These are phyloP conservation scores for Podospora australis DNA, from an alignment of 495 filamentous ascomycete genomes.

Conservation along the genomic window DNA sequence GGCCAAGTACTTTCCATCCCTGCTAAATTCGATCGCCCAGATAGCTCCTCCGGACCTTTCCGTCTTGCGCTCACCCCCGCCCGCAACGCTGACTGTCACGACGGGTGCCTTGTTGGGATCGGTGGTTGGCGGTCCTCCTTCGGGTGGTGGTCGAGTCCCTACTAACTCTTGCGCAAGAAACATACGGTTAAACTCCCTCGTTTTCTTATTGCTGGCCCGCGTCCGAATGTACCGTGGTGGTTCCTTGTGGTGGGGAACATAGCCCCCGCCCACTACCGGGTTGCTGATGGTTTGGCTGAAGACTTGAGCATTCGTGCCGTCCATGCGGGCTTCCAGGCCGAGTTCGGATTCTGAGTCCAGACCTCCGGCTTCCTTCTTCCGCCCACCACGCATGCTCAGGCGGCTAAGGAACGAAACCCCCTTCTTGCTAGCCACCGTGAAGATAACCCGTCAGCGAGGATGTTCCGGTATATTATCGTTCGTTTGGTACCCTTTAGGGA, in stretches of 20 bases:
- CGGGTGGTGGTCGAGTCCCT: slow-evolving; percentile 31
- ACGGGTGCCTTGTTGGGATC: slow-evolving; percentile 24
- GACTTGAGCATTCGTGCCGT: slow-evolving; percentile 74
- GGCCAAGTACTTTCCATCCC: slow-evolving; percentile 86
- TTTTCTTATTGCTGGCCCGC: slow-evolving; percentile 71
- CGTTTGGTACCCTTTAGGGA: accelerated
- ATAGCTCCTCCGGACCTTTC: slow-evolving; percentile 53
- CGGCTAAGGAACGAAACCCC: slow-evolving; percentile 87
- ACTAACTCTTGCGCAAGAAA: slow-evolving; percentile 88
- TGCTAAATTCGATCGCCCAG: slow-evolving; percentile 90
- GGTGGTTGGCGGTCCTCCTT: neutral
- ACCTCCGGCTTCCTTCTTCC: slow-evolving; percentile 53
- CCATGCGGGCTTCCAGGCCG: slow-evolving; percentile 58
- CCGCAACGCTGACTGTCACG: slow-evolving; percentile 33
- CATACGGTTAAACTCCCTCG: slow-evolving; percentile 73
- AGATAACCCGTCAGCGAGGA: slow-evolving; percentile 4
- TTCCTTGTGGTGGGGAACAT: slow-evolving; percentile 79
- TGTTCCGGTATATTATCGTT: neutral
- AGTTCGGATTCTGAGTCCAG: slow-evolving; percentile 68
- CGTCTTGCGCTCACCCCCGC: slow-evolving; percentile 29
- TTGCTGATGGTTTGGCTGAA: slow-evolving; percentile 53
- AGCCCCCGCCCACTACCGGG: slow-evolving; percentile 66
- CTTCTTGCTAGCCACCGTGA: slow-evolving; percentile 49
- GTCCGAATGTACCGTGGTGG: slow-evolving; percentile 90
- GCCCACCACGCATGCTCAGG: slow-evolving; percentile 66